Evolutionary conservation across 345 rosid species (phyloP), one percentile per base, ranked within the genome.

Genomic region (Firmiana major): DNA sequence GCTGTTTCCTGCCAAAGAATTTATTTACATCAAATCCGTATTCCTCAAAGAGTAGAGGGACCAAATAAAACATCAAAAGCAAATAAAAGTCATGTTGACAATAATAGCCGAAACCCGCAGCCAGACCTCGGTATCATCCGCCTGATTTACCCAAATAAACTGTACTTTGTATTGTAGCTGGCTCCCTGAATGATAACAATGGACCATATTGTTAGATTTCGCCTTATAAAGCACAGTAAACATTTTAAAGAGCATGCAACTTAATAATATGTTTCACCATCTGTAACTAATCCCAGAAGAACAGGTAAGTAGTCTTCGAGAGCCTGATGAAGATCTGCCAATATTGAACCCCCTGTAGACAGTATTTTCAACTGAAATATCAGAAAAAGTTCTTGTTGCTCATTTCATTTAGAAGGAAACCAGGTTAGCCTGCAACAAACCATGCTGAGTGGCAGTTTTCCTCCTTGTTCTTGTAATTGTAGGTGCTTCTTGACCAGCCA

Each of bases 401-500:
- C 40, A 34, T 46, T 55, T 8, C 36, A 38, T 49, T 62, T 53
- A 22, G 19, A 42, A 71, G 53, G 21, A 64, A 42, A 72, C 22
- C 24, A 63, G 54, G 48, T 70, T 55, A 45, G 78, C 43, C 72
- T 76, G 63, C 46, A 74, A 85, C 82, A 76, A 80, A 94, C 99
- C 98, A 82, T 97, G 98, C 78, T 97, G 99, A 48, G 99, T 93
- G 75, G 92, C 89, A 83, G 87, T 89, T 89, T 87, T 94, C 84
- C 98, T 94, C 81, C 94, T 88, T 45, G 98, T 89, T 85, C 98
- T 88, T 34, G 98, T 89, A 66, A 92, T 86, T 53, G 98, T 97
- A 43, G 99, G 97, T 38, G 90, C 97, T 90, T 97, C 98, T 87
- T 97, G 99, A 55, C 89, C 90, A 57, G 97, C 99, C 98, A 97